Evolutionary conservation across 2,329 filamentous ascomycete species (phyloP).

Genomic region (Aureobasidium pullulans): DNA sequence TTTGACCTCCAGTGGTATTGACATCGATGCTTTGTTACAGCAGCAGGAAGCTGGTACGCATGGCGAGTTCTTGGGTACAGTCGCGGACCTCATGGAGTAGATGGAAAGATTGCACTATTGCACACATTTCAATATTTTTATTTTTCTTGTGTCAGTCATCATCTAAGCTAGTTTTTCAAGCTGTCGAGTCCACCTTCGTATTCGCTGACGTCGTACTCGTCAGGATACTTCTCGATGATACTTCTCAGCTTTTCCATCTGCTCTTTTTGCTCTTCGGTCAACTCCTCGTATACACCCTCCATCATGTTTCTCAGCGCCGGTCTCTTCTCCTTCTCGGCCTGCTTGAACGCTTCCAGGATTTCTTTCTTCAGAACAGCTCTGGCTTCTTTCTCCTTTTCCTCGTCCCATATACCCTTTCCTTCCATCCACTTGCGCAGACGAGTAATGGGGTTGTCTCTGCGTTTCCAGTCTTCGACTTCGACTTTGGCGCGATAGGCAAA

Average conservation of each 20-base stretch:
- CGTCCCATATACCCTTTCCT: slow-evolving; percentile 72
- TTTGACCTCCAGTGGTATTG: slow-evolving; percentile 73
- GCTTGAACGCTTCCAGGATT: slow-evolving; percentile 74
- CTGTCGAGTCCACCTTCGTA: slow-evolving; percentile 68
- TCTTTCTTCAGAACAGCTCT: slow-evolving; percentile 62
- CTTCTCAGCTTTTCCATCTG: slow-evolving; percentile 72
- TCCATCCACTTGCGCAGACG: slow-evolving; percentile 88
- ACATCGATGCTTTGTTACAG: slow-evolving; percentile 63
- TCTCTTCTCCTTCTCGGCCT: slow-evolving; percentile 76
- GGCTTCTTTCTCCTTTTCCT: slow-evolving; percentile 68
- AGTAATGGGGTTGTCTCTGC: slow-evolving; percentile 81
- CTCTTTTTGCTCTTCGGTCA: slow-evolving; percentile 68
- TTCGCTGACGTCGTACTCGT: slow-evolving; percentile 78
- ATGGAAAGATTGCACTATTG: neutral
- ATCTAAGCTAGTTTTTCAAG: slow-evolving; percentile 33
- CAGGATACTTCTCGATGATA: slow-evolving; percentile 78
- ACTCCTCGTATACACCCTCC: slow-evolving; percentile 78
- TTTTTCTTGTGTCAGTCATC: neutral
- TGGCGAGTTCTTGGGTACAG: slow-evolving; percentile 57
- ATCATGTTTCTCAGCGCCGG: slow-evolving; percentile 67
- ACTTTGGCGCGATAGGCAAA: slow-evolving; percentile 91
- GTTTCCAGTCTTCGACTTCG: slow-evolving; percentile 92
- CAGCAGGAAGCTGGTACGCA: slow-evolving; percentile 44
- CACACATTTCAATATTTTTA: neutral
- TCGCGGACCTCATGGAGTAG: slow-evolving; percentile 34